Base-by-base conservation (phyloP, 2,329 filamentous ascomycete species). In the Cercospora zeae-maydis region DNA sequence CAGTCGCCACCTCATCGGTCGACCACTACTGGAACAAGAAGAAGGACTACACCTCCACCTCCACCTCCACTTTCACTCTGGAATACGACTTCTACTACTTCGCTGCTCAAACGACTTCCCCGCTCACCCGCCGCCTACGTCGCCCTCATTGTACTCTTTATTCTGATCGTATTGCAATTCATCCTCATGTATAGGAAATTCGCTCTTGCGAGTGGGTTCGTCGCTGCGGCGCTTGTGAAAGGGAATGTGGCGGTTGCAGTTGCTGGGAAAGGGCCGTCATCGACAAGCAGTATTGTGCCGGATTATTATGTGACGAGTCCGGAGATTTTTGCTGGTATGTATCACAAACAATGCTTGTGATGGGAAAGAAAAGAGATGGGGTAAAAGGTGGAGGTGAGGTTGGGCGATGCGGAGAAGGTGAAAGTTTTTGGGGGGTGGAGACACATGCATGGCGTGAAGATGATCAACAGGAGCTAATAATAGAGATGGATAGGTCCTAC, bases 301-400 rank as follows among this genome's bases (percentile, higher is more conserved):
- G 86, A 88, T 73, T 88, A 87, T 70, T 27, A 27, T 27, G 83
- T 87, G 73, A 88, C 85, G 0, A 80, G 78, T 24, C 84, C 85
- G 3, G 79, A 87, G 73, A 74, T 86, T 49, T 86, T 71, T 45
- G 66, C 74, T 54, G 74, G 74, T 75, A 63, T 49, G 66, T 64
- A 13, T 34, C n/a, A 31, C 19, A 47, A 33, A 37, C 6, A 4
- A 27, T 27, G 27, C 33, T n/a, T 37, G 36, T 36, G 4, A 8
- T 24, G 6, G 13, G 6, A 27, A 27, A 27, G 6, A 27, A 27
- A 6, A 27, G 24, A 27, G 24, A 27, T 3, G 6, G 24, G 6
- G 24, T 3, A 27, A 27, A n/a, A n/a, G n/a, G n/a, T n/a, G n/a
- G n/a, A n/a, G n/a, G 31, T 24, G 14, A 47, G 42, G 19, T 27